Base-by-base conservation (phyloP, 257 asterid genomes). In the Lavandula angustifolia region DNA sequence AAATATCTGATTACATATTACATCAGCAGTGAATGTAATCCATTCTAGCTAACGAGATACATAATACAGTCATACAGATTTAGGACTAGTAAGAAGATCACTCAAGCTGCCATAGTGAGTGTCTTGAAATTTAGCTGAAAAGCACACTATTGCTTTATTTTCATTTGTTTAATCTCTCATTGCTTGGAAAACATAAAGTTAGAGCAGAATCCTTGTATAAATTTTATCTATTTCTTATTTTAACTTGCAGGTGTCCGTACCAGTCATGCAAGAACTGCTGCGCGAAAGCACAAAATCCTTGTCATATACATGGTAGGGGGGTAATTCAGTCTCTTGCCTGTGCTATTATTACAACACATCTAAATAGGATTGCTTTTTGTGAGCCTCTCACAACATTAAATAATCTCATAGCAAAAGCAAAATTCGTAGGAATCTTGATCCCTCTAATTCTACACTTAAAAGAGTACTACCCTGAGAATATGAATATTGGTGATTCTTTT, bases 251-350 rank as follows among this genome's bases (percentile, higher is more conserved):
- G 85, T 94, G 99, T 69, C 99, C 97, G 0, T 94, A 70, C 72
- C 96, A 87, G 63, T 92, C 97, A 12, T 92, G 99, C 92, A 92
- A 89, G 81, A 88, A 74, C 62, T 89, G 96, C 80, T 92, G 97
- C 31, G 89, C 99, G 3, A 88, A 89, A 70, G 97, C 99, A 57
- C 96, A 92, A 78, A 92, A 92, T 80, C 97, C 97, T 13, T 89
- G 99, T 72, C 95, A 85, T 75, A 92, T 92, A 74, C 99, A 92
- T 61, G 97, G 99, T 92, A 75, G 14, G 76, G 49, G 14, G 76
- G 49, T 48, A 44, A 49, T 44, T 40, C 16, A 54, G 29, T 73
- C 47, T 48, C 62, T 71, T 55, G 67, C 8, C 29, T 29, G 55
- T 46, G 59, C 60, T 71, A 56, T 7, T 58, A 42, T 12, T 48